Percentiles rank a stretch among this genome's conserved stretches.
These are phyloP conservation scores for Carex myosuroides DNA, from an alignment of 176 grass and related monocot genomes.

Conservation along the genomic window DNA sequence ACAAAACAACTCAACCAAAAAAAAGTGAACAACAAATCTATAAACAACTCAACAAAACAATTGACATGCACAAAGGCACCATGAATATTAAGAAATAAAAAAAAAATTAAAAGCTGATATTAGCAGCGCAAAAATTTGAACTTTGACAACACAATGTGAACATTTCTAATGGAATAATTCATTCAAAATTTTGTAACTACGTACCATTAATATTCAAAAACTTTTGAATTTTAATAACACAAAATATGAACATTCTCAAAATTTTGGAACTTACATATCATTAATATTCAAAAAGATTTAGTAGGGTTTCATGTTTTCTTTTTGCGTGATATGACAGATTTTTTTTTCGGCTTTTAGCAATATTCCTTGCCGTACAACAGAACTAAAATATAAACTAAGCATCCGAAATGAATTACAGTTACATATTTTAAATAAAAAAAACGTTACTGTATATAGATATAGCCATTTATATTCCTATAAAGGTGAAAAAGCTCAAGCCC, in stretches of 20 bases:
- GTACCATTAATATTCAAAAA: neutral
- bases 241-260: neutral
- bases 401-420: neutral
- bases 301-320: neutral
- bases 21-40: neutral
- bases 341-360: neutral
- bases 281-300: neutral
- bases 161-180: neutral
- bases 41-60: neutral
- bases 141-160: neutral
- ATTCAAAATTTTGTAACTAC: neutral
- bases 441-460: neutral
- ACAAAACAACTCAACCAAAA: neutral
- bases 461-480: constrained; percentile 11
- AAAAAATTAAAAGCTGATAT: too few relatives aligned
- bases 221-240: neutral
- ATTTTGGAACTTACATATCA: neutral
- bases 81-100: too few relatives aligned
- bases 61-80: neutral
- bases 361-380: neutral
- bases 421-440: neutral
- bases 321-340: neutral
- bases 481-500: neutral
- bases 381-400: neutral
- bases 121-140: neutral